Evolutionary conservation across 441 rosid genomes (phyloP).

Genomic region (Adansonia grandidieri): DNA sequence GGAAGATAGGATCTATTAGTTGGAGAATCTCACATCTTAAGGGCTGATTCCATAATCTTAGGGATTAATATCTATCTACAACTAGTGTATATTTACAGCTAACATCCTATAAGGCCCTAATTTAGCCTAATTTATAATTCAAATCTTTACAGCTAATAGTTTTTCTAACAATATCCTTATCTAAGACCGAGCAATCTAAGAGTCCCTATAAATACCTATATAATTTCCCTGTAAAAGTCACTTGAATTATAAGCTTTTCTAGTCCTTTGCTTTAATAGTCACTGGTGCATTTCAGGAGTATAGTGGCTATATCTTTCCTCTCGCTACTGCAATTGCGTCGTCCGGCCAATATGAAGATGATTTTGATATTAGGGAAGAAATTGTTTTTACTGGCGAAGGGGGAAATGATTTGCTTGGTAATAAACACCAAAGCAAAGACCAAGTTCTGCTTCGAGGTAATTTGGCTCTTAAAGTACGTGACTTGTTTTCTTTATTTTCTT

Average conservation of each 20-base stretch:
- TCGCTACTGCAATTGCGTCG: conserved; percentile 46
- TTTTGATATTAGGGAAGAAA: conserved; percentile 42
- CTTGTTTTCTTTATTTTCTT: conserved; percentile 17
- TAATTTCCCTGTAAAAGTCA: conserved; percentile 10
- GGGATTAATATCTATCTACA: too few relatives aligned
- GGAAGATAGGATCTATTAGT: too few relatives aligned
- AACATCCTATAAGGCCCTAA: too few relatives aligned
- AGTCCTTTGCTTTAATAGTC: conserved; percentile 20
- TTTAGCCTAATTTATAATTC: too few relatives aligned
- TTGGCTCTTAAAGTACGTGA: conserved; percentile 57
- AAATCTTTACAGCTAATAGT: too few relatives aligned
- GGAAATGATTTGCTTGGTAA: conserved; percentile 40
- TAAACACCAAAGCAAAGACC: conserved; percentile 41
- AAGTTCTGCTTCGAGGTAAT: conserved; percentile 45
- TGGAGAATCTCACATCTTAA: too few relatives aligned
- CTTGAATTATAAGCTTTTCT: conserved; percentile 2
- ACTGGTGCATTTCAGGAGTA: conserved; percentile 34
- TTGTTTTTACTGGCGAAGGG: conserved; percentile 50
- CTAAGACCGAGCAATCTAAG: background rate
- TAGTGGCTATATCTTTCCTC: conserved; percentile 31
- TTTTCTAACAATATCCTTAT: background rate
- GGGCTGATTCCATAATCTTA: too few relatives aligned
- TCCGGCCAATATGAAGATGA: conserved; percentile 47
- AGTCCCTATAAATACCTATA: background rate
- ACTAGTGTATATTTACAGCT: too few relatives aligned